phyloP scores from a whole-genome alignment of 208 protist genomes.

The Lotmaria passim region DNA sequence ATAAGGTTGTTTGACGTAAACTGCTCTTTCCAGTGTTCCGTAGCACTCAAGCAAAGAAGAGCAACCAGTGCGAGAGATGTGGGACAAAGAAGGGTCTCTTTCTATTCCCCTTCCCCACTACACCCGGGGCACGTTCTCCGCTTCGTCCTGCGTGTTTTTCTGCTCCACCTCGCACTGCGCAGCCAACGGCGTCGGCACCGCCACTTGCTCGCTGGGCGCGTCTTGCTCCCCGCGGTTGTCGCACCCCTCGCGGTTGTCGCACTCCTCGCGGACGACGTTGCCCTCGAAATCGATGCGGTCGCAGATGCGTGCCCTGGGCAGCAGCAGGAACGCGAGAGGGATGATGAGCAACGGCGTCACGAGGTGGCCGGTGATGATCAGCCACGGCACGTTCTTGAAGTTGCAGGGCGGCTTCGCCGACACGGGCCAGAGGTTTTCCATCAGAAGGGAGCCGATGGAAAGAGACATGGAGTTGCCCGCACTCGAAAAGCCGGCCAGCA shows the following conservation, averaged over 20 bases:
- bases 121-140: background rate
- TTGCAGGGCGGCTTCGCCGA: constrained; percentile 49
- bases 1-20: background rate
- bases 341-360: constrained; percentile 60
- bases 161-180: constrained; percentile 8
- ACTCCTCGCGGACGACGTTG: constrained; percentile 41
- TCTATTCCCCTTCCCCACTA: background rate
- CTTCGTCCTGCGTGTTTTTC: background rate
- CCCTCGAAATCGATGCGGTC: constrained; percentile 50
- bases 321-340: constrained; percentile 62
- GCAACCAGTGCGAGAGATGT: no score
- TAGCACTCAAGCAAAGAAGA: background rate
- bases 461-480: constrained; percentile 49
- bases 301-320: constrained; percentile 61
- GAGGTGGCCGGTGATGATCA: constrained; percentile 73
- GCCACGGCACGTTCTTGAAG: constrained; percentile 62
- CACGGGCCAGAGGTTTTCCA: constrained; percentile 55
- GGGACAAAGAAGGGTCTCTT: constrained; percentile 3
- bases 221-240: background rate
- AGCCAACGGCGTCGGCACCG: background rate
- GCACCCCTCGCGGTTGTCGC: constrained; percentile 3
- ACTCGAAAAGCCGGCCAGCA: constrained; percentile 59
- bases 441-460: constrained; percentile 53
- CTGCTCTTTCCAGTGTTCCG: background rate
- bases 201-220: constrained; percentile 3